Conservation (phyloP, 768 basidiomycete species). For the Hygrocybe coccinea region DNA sequence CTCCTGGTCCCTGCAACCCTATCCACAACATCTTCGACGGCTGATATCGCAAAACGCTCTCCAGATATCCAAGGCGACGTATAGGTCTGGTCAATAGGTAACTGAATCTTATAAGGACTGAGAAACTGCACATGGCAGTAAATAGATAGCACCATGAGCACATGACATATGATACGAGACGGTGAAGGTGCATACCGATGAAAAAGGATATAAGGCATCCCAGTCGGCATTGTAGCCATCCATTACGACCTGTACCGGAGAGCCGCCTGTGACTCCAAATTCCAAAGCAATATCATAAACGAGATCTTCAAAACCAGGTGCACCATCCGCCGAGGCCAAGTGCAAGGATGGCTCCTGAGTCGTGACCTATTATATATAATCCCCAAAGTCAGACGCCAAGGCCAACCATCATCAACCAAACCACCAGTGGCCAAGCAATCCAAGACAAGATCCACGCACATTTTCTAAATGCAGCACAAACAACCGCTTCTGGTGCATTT, state of each 20-base stretch:
- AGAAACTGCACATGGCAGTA: conserved; percentile 55
- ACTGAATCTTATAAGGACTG: conserved; percentile 72
- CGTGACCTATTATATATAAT: conserved; percentile 48
- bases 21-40: conserved; percentile 54
- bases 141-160: no score
- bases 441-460: conserved; percentile 41
- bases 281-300: conserved; percentile 54
- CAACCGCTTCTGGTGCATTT: conserved; percentile 80
- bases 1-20: conserved; percentile 57
- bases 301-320: conserved; percentile 66
- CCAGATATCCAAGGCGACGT: conserved; percentile 44
- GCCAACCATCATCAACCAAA: not conserved
- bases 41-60: conserved; percentile 48
- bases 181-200: conserved; percentile 44
- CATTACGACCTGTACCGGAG: conserved; percentile 50
- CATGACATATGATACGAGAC: not conserved
- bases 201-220: conserved; percentile 82
- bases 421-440: not conserved
- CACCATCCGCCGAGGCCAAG: conserved; percentile 75
- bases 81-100: conserved; percentile 48
- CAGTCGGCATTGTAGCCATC: conserved; percentile 81
- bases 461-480: conserved; percentile 85
- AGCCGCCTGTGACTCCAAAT: conserved; percentile 47
- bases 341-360: conserved; percentile 71
- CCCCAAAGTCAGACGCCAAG: not conserved